A percentile compares a stretch with the other conserved stretches of the same genome.
Conservation (phyloP, 108 stramenopile genomes). For the Mayamaea pseudoterrestris region DNA sequence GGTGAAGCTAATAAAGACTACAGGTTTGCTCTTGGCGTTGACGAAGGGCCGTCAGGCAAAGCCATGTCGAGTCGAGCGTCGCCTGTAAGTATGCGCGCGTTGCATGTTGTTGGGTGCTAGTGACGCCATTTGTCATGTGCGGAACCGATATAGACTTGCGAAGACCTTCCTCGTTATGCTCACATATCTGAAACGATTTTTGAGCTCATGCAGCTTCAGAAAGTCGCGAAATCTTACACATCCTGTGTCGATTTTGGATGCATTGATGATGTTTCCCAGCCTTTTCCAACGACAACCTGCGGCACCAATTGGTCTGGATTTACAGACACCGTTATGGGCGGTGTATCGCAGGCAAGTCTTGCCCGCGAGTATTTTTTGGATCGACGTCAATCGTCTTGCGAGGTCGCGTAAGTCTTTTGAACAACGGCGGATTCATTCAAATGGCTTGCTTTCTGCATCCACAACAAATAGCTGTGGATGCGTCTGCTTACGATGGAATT, state of each 20-base stretch:
- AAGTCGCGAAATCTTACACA: slow-evolving; percentile 38
- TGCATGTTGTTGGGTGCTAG: neutral
- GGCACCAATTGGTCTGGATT: slow-evolving; percentile 60
- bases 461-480: slow-evolving; percentile 54
- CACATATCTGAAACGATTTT: too few species aligned
- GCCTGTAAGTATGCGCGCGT: neutral
- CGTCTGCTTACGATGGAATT: slow-evolving; percentile 47
- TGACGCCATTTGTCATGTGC: neutral
- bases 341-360: slow-evolving; percentile 23
- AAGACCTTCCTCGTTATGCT: too few species aligned
- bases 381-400: slow-evolving; percentile 32
- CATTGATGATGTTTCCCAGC: slow-evolving; percentile 63
- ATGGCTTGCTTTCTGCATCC: slow-evolving; percentile 64
- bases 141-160: neutral
- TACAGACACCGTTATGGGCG: slow-evolving; percentile 66
- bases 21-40: slow-evolving; percentile 52
- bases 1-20: slow-evolving; percentile 54
- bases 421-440: slow-evolving; percentile 68
- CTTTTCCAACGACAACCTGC: slow-evolving; percentile 59
- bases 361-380: slow-evolving; percentile 19
- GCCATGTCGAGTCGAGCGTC: slow-evolving; percentile 2
- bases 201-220: slow-evolving; percentile 16
- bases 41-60: slow-evolving; percentile 53
- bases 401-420: slow-evolving; percentile 42
- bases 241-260: slow-evolving; percentile 36